Percentiles rank a stretch among this genome's conserved stretches.
phyloP scores from a whole-genome alignment of 495 filamentous ascomycete genomes.

The Aspergillus ostianus region DNA sequence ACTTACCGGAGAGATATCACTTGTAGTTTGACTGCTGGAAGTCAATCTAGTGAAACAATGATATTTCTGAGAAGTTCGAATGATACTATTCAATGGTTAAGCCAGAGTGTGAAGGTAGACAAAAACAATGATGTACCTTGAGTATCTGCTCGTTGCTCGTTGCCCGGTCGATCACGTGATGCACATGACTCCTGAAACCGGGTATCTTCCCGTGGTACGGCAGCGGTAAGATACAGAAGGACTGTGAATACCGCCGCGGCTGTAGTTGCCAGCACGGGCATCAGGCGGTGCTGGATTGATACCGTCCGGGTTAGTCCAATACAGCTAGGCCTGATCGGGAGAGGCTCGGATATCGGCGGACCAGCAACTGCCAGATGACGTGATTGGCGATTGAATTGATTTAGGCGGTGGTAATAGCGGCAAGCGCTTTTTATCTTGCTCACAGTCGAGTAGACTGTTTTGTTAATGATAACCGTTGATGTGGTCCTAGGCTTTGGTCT shows the following conservation, averaged over 20 bases:
- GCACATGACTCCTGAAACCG: background rate
- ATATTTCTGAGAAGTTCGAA: background rate
- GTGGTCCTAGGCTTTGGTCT: no score
- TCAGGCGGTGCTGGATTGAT: background rate
- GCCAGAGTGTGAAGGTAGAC: background rate
- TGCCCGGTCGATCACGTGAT: background rate
- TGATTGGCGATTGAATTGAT: constrained; percentile 15
- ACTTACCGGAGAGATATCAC: constrained; percentile 5
- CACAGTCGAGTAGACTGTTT: no score
- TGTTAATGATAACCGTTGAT: no score
- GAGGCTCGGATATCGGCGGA: constrained; percentile 14
- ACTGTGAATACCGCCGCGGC: constrained; percentile 8
- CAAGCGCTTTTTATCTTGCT: background rate
- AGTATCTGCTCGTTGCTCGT: background rate
- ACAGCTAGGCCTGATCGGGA: no score
- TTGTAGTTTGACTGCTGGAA: no score
- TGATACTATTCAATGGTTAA: background rate
- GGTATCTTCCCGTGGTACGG: background rate
- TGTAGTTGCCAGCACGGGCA: constrained; percentile 19
- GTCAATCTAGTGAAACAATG: background rate
- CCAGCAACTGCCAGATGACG: constrained; percentile 6
- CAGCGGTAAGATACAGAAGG: constrained; percentile 9
- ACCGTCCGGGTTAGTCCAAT: background rate
- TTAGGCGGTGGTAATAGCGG: constrained; percentile 18
- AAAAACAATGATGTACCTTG: background rate